phyloP scores from a whole-genome alignment of 257 asterid genomes.

The Anisodus tanguticus region DNA sequence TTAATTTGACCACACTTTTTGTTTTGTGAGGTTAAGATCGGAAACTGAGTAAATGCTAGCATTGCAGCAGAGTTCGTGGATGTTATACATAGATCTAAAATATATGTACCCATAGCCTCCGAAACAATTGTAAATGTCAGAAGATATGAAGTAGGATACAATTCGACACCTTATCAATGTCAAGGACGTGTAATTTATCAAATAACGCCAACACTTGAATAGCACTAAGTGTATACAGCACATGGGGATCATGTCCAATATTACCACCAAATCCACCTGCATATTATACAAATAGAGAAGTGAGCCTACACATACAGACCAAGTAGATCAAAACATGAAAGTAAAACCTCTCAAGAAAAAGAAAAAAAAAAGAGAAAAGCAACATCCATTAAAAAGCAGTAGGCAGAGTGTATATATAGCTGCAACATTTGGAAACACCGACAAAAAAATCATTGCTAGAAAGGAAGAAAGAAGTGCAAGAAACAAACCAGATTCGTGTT shows the following conservation, averaged over 20 bases:
- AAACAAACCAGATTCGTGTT: slow-evolving; percentile 83
- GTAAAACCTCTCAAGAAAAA: too few relatives aligned
- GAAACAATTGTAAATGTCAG: background rate
- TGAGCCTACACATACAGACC: background rate
- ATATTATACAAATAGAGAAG: slow-evolving; percentile 16
- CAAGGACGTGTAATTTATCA: slow-evolving; percentile 76
- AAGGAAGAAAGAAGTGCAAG: slow-evolving; percentile 29
- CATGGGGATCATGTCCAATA: slow-evolving; percentile 91
- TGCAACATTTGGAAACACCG: background rate
- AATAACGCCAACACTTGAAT: slow-evolving; percentile 87
- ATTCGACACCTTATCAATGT: slow-evolving; percentile 68
- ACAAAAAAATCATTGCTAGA: background rate
- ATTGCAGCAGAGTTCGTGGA: background rate
- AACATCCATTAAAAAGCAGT: background rate
- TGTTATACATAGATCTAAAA: background rate
- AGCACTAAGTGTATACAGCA: slow-evolving; percentile 81
- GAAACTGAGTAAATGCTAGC: background rate
- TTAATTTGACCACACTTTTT: background rate
- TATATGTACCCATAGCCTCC: background rate
- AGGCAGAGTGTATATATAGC: background rate
- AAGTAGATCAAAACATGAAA: background rate
- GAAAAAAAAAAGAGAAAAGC: too few relatives aligned
- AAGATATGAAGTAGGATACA: slow-evolving; percentile 66
- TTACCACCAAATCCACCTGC: slow-evolving; percentile 98
- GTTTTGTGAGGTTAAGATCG: background rate